Evolutionary conservation across 345 rosid species (phyloP), one percentile per base, ranked within the genome.

Genomic region (Nasturtium officinale): DNA sequence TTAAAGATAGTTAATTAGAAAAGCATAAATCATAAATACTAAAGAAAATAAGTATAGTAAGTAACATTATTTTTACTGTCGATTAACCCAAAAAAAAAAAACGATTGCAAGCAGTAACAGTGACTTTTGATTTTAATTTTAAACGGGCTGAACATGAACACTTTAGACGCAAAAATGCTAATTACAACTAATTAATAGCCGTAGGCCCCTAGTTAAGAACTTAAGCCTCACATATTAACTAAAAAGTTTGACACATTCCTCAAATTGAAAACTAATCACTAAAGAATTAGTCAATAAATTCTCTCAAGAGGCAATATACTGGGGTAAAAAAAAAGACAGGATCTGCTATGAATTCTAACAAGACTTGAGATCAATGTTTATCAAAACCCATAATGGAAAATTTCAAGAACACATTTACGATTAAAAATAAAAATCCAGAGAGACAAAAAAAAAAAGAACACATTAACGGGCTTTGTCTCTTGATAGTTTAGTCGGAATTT

Each of bases 201-300:
- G 29, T 28, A 28, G 29, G 29, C 29, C 29, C 38, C 43, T 33
- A 58, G 9, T 40, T 40, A 61, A 15, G 51, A 61, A 61, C 20
- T 38, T 21, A n/a, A 25, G 51, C 65, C 38, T 18, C 65, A 13
- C 23, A 61, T 42, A 42, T 42, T 25, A 47, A 7, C 10, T 33
- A 32, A 5, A 32, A 61, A 7, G 13, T 61, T 42, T 61, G 66
- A 42, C 20, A 25, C 26, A 25, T 42, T 23, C 9, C 35, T 61
- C 16, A 42, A 57, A 35, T 0, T 11, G 28, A 58, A 57, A 35
- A 5, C 21, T 33, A 58, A 35, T 18, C 40, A 18, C 7, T 5
- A 35, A 35, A 58, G 23, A 61, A 61, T 15, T 15, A 61, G 51
- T 61, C 66, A 59, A 37, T 59, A 17, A 32, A 56, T 56, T 32